Evolutionary conservation across 768 basidiomycete genomes (phyloP).

Genomic region (Tubosaeta sp.): DNA sequence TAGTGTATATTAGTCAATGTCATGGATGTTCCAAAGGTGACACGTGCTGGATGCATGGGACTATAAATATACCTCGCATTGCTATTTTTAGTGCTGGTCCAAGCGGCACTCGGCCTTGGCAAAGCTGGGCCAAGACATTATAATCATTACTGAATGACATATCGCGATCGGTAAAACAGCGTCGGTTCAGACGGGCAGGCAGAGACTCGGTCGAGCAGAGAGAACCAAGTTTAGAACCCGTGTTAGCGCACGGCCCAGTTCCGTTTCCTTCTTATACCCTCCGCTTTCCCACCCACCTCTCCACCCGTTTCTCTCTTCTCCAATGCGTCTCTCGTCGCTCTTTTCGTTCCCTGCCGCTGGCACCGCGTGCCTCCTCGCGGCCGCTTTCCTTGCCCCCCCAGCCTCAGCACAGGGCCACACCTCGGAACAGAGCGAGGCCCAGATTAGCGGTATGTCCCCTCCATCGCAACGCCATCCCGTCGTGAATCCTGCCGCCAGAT

Average conservation of each 20-base stretch:
- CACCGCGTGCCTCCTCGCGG: neutral
- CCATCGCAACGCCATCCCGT: neutral
- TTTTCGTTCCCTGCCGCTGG: neutral
- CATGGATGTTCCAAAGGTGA: too few relatives aligned
- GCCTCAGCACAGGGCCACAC: neutral
- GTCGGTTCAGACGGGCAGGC: too few relatives aligned
- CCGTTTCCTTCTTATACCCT: conserved; percentile 1
- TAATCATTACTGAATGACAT: too few relatives aligned
- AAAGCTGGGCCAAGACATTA: too few relatives aligned
- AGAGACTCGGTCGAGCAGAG: too few relatives aligned
- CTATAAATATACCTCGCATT: too few relatives aligned
- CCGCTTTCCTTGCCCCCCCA: neutral
- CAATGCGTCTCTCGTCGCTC: conserved; percentile 4
- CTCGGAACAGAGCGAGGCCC: conserved; percentile 28
- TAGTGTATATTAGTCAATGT: conserved; percentile 32
- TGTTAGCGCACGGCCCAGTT: neutral
- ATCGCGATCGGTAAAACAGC: too few relatives aligned
- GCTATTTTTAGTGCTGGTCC: too few relatives aligned
- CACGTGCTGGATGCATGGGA: too few relatives aligned
- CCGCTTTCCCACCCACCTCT: neutral
- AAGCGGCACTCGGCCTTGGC: too few relatives aligned
- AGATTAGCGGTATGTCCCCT: conserved; percentile 32
- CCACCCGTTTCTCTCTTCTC: neutral
- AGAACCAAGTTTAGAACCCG: neutral
- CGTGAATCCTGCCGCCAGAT: conserved; percentile 19